Percentiles rank a stretch among this genome's conserved stretches.
phyloP scores from a whole-genome alignment of 441 rosid species.

The Omphalea diandra region DNA sequence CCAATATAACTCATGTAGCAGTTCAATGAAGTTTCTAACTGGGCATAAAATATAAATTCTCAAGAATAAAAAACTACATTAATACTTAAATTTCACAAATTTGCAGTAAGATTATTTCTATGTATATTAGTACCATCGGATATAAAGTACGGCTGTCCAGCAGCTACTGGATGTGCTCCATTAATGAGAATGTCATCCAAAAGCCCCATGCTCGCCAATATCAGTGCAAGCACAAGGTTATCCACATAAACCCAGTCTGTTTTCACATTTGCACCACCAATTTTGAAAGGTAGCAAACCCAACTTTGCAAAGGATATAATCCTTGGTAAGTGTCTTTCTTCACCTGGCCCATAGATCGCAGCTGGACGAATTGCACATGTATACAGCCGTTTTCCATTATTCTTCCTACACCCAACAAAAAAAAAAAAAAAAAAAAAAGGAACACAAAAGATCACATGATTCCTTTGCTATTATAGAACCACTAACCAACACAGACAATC shows the following conservation, averaged over 20 bases:
- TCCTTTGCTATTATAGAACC: conserved; percentile 5
- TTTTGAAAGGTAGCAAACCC: conserved; percentile 64
- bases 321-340: conserved; percentile 94
- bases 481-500: neutral
- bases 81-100: neutral
- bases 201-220: conserved; percentile 92
- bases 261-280: conserved; percentile 69
- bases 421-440: too few relatives aligned
- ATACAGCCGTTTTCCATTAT: conserved; percentile 52
- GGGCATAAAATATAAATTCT: too few relatives aligned
- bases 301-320: conserved; percentile 67
- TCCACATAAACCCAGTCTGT: conserved; percentile 89
- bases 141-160: conserved; percentile 91
- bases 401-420: conserved; percentile 47
- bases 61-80: conserved; percentile 5
- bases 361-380: conserved; percentile 93
- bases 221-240: conserved; percentile 79
- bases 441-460: conserved; percentile 10
- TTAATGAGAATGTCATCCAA: conserved; percentile 76
- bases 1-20: neutral
- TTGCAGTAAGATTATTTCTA: neutral
- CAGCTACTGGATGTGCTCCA: conserved; percentile 66
- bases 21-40: neutral
- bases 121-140: conserved; percentile 64
- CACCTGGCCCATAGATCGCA: conserved; percentile 94